Percentiles rank a stretch among this genome's conserved stretches.
phyloP scores from a whole-genome alignment of 352 stramenopile genomes.

The Phytophthora ramorum region DNA sequence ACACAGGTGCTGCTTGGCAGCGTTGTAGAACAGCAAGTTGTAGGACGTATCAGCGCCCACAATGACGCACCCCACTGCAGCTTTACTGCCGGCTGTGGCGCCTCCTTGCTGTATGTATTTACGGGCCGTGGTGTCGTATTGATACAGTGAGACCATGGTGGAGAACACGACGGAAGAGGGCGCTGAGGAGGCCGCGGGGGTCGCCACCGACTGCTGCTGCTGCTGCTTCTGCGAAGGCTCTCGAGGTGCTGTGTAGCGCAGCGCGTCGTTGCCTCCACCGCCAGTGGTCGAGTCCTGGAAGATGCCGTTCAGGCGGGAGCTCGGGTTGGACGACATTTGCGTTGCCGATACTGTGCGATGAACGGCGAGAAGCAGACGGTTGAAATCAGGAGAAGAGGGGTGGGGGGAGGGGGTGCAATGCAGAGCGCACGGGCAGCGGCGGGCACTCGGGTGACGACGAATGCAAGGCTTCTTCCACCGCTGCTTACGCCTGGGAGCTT shows the following conservation, averaged over 20 bases:
- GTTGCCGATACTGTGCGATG: constrained; percentile 3
- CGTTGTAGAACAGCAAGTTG: constrained; percentile 80
- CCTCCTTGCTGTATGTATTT: constrained; percentile 70
- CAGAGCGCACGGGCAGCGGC: background rate
- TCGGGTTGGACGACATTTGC: constrained; percentile 52
- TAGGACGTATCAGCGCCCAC: constrained; percentile 71
- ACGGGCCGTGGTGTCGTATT: constrained; percentile 64
- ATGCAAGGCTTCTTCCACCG: constrained; percentile 12
- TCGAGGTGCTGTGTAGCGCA: constrained; percentile 72
- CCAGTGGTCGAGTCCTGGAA: constrained; percentile 50
- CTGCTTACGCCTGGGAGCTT: constrained; percentile 14
- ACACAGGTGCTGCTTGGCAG: constrained; percentile 71
- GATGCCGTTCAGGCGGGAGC: constrained; percentile 59
- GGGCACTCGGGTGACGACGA: background rate
- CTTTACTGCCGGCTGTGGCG: constrained; percentile 36
- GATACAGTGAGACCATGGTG: constrained; percentile 74
- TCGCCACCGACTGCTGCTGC: constrained; percentile 19
- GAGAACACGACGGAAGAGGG: constrained; percentile 66
- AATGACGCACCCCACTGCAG: constrained; percentile 72
- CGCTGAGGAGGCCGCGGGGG: constrained; percentile 24
- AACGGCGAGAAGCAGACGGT: background rate
- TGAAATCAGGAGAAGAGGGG: constrained; percentile 3
- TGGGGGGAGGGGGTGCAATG: background rate
- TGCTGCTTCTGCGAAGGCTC: constrained; percentile 55
- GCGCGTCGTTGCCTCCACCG: constrained; percentile 61